A percentile compares a stretch with the other conserved stretches of the same genome.
These are phyloP conservation scores for Eucalyptus pauciflora DNA, from an alignment of 345 rosid genomes.

Conservation along the genomic window DNA sequence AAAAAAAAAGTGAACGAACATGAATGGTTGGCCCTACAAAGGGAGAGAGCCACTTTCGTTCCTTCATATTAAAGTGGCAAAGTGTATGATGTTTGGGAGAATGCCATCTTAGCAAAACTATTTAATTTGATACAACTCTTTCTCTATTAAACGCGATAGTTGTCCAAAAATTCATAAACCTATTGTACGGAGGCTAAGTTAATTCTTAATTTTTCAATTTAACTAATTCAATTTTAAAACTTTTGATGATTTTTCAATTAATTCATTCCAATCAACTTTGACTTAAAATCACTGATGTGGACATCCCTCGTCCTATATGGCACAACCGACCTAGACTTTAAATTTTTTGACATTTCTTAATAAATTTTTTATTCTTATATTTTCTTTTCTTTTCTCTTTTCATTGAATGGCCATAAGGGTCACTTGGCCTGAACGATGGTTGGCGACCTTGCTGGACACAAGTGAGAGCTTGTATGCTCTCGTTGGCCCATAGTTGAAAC, in stretches of 20 bases:
- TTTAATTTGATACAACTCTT: neutral
- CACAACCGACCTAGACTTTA: fast-evolving
- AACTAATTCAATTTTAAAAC: neutral
- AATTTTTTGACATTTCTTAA: fast-evolving
- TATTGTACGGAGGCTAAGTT: neutral
- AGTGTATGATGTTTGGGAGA: neutral
- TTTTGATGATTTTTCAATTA: neutral
- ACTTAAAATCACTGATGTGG: fast-evolving
- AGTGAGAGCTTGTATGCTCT: neutral
- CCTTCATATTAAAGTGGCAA: neutral
- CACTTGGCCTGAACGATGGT: fast-evolving
- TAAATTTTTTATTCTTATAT: neutral
- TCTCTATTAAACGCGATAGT: neutral
- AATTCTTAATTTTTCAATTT: fast-evolving
- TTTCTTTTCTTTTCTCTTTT: fast-evolving
- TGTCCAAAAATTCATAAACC: neutral
- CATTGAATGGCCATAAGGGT: fast-evolving
- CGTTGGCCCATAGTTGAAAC: neutral
- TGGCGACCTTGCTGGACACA: neutral
- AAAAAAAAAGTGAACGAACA: neutral
- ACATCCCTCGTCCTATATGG: fast-evolving
- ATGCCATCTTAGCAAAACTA: neutral
- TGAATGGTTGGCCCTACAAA: neutral
- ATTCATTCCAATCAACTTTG: fast-evolving
- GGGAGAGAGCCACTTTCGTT: neutral